Base-by-base conservation (phyloP, 169 alveolate genomes). In the Babesia gibsoni region DNA sequence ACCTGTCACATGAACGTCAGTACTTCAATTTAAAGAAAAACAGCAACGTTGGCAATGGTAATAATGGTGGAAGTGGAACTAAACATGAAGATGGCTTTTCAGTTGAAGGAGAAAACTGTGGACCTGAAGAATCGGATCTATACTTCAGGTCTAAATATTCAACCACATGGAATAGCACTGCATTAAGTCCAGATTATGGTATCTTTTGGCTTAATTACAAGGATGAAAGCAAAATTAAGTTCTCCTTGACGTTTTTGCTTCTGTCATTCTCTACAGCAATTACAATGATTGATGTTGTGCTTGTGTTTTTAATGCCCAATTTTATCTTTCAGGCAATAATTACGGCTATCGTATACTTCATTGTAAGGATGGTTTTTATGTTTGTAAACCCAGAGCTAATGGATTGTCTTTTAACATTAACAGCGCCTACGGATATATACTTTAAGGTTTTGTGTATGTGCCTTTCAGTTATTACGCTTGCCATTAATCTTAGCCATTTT, bases 1-100 rank as follows among this genome's bases (percentile, higher is more conserved):
- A 61, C 33, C 72, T 61, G 43, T 27, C 9, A 16, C 56, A 61
- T 27, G 72, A 61, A 48, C 0, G 12, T 10, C 72, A 61, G 58
- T 61, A 61, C 58, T 61, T 4, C 58, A 45, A 52, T 30, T 20
- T n/a, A 4, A 5, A 6, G 12, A 37, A 58, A 41, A 12, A 14
- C 25, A 20, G 2, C 42, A 12, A 37, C 45, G 63, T 25, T 42
- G 23, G 32, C 18, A 39, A 12, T 39, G 12, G 41, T 3, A 1
- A 35, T 36, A n/a, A 7, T 14, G 43, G 14, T 2, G 1, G n/a
- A 30, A 39, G 23, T n/a, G 7, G 33, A 1, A 23, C 64, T 30
- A 20, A 25, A 23, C 5, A 45, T 45, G 20, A 45, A 7, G 12
- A n/a, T 6, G 53, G 16, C 16, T 5, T 9, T 45, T 20, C 7